Base-by-base conservation (phyloP, 805 yeast genomes). In the Candida vaughaniae region DNA sequence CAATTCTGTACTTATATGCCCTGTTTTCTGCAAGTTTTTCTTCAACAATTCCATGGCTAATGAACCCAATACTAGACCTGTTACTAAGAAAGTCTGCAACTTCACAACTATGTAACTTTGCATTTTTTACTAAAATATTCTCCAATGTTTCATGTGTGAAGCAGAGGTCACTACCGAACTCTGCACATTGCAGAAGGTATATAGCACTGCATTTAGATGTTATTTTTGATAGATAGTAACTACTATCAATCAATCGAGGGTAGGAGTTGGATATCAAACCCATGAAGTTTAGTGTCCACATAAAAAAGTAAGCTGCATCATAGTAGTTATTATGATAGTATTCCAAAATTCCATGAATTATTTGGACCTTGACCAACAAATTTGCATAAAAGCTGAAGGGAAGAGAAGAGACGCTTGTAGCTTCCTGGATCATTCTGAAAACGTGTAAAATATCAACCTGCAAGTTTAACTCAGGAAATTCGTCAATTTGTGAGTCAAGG, bases 1-100 rank as follows among this genome's bases (percentile, higher is more conserved):
- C 33, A 22, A 49, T 47, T 1, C 42, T 34, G 9, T 30, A 33
- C 6, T 10, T 10, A 17, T 28, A n/a, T 19, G 10, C 44, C 29
- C 23, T 19, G 22, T 3, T 35, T 12, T 10, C 22, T 4, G 60
- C 46, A n/a, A 49, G 29, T 19, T 34, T 36, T 30, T 60, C 64
- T 34, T 43, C 54, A 1, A 52, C 29, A 10, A 32, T 29, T 4
- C 64, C 64, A 40, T 51, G 47, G 7, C 45, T 33, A 1, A 45
- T 15, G 33, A 56, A 58, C 27, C 41, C 48, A n/a, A 32, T 34
- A 2, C 64, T 49, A 22, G 70, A 47, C 36, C 60, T 49, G 31
- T 63, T 55, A 18, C 43, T 42, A 23, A 45, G 23, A 18, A 38
- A 46, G 27, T 54, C 60, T 6, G 39, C 33, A 5, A 40, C 36